Percentiles rank a stretch among this genome's conserved stretches.
phyloP scores from a whole-genome alignment of 129 eudicot genomes.

The Logfia minima region DNA sequence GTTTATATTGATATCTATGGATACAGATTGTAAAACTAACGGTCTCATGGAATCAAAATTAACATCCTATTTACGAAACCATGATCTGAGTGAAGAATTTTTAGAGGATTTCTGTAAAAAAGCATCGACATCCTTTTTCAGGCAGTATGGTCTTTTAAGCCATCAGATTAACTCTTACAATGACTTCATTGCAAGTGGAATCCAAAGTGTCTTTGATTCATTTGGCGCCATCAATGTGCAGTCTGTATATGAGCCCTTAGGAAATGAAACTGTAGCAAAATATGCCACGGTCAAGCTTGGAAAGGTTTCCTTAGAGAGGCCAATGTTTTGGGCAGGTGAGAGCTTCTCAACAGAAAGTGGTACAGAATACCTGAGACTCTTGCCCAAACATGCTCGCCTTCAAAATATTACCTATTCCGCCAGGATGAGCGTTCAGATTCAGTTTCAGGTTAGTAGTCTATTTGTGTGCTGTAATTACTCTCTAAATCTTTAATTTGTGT shows the following conservation, averaged over 20 bases:
- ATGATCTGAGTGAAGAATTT: slow-evolving; percentile 38
- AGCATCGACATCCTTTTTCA: slow-evolving; percentile 64
- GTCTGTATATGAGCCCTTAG: slow-evolving; percentile 71
- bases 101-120: slow-evolving; percentile 54
- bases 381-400: slow-evolving; percentile 88
- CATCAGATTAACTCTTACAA: slow-evolving; percentile 90
- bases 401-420: slow-evolving; percentile 94
- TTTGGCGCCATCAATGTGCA: slow-evolving; percentile 62
- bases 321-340: slow-evolving; percentile 70
- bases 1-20: slow-evolving; percentile 30
- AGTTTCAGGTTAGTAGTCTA: slow-evolving; percentile 49
- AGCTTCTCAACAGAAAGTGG: slow-evolving; percentile 58
- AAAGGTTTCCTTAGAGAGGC: slow-evolving; percentile 67
- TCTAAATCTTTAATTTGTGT: background rate
- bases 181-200: slow-evolving; percentile 58
- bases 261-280: slow-evolving; percentile 58
- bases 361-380: slow-evolving; percentile 44
- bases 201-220: slow-evolving; percentile 70
- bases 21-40: slow-evolving; percentile 34
- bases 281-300: slow-evolving; percentile 67
- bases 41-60: slow-evolving; percentile 22
- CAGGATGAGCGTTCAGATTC: slow-evolving; percentile 61
- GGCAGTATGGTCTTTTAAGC: slow-evolving; percentile 66
- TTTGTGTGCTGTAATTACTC: background rate
- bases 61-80: background rate